phyloP scores from a whole-genome alignment of 2,329 filamentous ascomycete species.

The Cordyceps fumosorosea region DNA sequence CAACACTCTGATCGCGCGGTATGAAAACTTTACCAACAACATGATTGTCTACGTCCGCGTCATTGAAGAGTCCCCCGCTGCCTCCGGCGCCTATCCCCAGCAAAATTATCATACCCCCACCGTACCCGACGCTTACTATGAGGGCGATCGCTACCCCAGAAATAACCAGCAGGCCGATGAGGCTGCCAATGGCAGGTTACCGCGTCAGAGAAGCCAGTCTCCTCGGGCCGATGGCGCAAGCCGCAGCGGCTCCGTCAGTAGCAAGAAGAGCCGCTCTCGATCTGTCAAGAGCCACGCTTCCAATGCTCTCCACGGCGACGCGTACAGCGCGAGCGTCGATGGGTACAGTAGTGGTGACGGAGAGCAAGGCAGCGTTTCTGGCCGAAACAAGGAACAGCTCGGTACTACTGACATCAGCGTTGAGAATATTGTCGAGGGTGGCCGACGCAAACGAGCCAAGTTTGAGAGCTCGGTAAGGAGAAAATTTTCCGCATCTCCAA shows the following conservation, averaged over 20 bases:
- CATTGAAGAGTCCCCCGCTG: constrained; percentile 55
- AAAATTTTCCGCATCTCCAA: background rate
- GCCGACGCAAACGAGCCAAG: constrained; percentile 89
- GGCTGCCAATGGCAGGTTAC: constrained; percentile 58
- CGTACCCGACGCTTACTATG: constrained; percentile 41
- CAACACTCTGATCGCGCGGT: constrained; percentile 87
- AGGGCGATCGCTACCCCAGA: constrained; percentile 44
- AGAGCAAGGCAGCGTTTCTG: constrained; percentile 63
- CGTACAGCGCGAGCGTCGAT: constrained; percentile 57
- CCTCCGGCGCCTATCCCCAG: constrained; percentile 31
- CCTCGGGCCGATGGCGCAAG: constrained; percentile 61
- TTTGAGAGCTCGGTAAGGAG: constrained; percentile 89
- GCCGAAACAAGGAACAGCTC: constrained; percentile 76
- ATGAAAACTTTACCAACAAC: constrained; percentile 89
- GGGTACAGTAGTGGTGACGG: constrained; percentile 86
- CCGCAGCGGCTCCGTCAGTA: constrained; percentile 56
- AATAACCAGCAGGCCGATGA: constrained; percentile 50
- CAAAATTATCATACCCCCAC: constrained; percentile 29
- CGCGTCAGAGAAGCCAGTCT: constrained; percentile 72
- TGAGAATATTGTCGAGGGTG: constrained; percentile 96
- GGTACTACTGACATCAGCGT: constrained; percentile 96
- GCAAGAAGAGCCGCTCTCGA: constrained; percentile 63
- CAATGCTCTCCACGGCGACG: constrained; percentile 47
- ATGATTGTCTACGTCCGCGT: constrained; percentile 92
- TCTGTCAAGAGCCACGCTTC: constrained; percentile 60